phyloP scores from a whole-genome alignment of 2,329 filamentous ascomycete species.

The Cladophialophora carrionii region DNA sequence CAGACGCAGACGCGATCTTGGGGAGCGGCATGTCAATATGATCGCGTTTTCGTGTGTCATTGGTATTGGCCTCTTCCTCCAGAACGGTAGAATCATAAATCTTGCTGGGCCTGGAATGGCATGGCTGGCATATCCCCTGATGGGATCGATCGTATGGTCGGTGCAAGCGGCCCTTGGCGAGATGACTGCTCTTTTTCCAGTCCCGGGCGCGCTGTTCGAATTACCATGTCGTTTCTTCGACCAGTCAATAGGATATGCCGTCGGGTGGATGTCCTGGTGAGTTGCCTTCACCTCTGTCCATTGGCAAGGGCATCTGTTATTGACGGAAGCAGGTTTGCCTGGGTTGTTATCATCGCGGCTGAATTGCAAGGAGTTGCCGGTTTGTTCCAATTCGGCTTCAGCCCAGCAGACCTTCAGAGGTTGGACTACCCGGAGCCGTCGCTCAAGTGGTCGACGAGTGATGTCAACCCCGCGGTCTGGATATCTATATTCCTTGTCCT shows the following conservation, averaged over 20 bases:
- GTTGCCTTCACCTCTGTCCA: neutral
- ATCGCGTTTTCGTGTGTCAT: constrained; percentile 33
- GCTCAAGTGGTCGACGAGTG: constrained; percentile 19
- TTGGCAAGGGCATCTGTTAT: neutral
- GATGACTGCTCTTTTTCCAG: constrained; percentile 39
- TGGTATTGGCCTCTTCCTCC: constrained; percentile 35
- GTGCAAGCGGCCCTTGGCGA: constrained; percentile 51
- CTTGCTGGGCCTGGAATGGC: constrained; percentile 31
- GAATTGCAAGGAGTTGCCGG: constrained; percentile 17
- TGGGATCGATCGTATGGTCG: constrained; percentile 51
- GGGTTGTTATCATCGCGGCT: constrained; percentile 15
- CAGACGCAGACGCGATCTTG: neutral
- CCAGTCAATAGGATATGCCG: constrained; percentile 16
- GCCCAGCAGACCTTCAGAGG: constrained; percentile 21
- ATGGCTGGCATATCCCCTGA: constrained; percentile 45
- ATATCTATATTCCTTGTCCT: constrained; percentile 43
- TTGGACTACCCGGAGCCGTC: constrained; percentile 5
- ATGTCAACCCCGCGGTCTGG: constrained; percentile 47
- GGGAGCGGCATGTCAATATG: constrained; percentile 33
- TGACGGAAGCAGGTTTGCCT: constrained; percentile 13
- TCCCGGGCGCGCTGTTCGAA: constrained; percentile 14
- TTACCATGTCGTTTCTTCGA: constrained; percentile 11
- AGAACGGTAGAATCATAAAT: constrained; percentile 31
- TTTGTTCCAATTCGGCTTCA: constrained; percentile 46
- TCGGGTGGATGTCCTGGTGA: constrained; percentile 13